phyloP scores from a whole-genome alignment of 2,329 filamentous ascomycete genomes.

The Colletotrichum falcatum region DNA sequence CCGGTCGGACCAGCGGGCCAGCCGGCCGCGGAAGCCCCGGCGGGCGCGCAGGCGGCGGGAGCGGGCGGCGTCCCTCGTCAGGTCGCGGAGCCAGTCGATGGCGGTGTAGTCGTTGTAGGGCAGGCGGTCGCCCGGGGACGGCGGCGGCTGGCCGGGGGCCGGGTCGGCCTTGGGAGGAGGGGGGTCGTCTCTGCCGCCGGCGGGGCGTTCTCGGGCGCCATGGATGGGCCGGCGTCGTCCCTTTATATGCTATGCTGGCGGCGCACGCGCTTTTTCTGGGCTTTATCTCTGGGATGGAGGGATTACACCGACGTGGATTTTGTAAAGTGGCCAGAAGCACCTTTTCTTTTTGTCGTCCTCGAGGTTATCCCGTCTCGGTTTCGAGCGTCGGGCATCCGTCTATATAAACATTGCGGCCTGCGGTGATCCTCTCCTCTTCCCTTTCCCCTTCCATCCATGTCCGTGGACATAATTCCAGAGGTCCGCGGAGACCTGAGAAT shows the following conservation, averaged over 20 bases:
- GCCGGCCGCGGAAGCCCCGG: conserved; percentile 52
- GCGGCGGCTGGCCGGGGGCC: conserved; percentile 13
- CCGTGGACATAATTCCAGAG: not conserved
- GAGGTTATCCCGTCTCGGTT: not conserved
- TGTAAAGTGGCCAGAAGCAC: not conserved
- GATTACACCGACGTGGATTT: too few species aligned
- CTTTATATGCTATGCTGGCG: not conserved
- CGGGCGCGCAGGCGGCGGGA: conserved; percentile 37
- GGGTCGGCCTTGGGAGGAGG: conserved; percentile 29
- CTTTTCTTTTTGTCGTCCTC: not conserved
- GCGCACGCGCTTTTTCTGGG: not conserved
- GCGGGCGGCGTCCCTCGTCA: conserved; percentile 67
- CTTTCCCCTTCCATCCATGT: not conserved
- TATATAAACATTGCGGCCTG: not conserved
- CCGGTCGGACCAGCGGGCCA: conserved; percentile 56
- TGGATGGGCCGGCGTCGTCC: not conserved
- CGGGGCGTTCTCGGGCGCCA: conserved; percentile 11
- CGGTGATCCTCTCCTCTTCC: too few species aligned
- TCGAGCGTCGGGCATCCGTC: not conserved
- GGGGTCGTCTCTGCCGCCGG: conserved; percentile 13
- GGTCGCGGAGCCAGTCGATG: conserved; percentile 72
- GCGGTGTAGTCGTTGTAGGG: conserved; percentile 72
- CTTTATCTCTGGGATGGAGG: conserved; percentile 4
- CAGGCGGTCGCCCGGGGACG: conserved; percentile 61
- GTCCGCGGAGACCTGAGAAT: conserved; percentile 23